Percentiles rank a stretch among this genome's conserved stretches.
phyloP scores from a whole-genome alignment of 169 alveolate species.

The Plasmodium sp. region DNA sequence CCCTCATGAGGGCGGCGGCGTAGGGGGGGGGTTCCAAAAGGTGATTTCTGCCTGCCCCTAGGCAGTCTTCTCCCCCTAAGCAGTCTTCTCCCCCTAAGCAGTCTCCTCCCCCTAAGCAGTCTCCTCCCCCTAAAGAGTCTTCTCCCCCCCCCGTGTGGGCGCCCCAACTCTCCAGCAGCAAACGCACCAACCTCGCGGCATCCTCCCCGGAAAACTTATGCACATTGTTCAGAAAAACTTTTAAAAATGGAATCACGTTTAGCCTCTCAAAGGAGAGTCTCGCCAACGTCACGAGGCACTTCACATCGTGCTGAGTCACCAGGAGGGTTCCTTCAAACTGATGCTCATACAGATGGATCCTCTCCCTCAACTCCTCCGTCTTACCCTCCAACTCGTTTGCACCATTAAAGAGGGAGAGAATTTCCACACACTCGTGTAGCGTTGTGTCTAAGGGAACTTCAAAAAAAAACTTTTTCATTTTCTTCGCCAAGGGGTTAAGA shows the following conservation, averaged over 20 bases:
- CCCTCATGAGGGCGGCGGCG: not conserved
- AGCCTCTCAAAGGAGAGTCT: not conserved
- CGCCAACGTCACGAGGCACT: slow-evolving; percentile 30
- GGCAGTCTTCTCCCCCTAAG: not conserved
- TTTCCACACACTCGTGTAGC: slow-evolving; percentile 45
- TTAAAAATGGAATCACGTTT: slow-evolving; percentile 9
- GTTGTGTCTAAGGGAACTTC: slow-evolving; percentile 3
- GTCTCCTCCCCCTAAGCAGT: not conserved
- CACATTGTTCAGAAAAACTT: slow-evolving; percentile 3
- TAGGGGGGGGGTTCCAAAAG: not conserved
- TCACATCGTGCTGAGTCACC: not conserved
- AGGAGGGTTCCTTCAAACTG: not conserved
- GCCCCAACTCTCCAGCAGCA: slow-evolving; percentile 12
- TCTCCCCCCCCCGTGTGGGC: not conserved
- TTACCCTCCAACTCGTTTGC: not conserved
- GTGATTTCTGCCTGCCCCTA: not conserved
- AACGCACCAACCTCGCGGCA: not conserved
- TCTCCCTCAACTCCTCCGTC: not conserved
- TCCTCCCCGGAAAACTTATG: slow-evolving; percentile 30
- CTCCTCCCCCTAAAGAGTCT: not conserved
- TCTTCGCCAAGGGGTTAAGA: not conserved
- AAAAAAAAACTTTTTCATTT: not conserved
- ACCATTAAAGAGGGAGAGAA: not conserved
- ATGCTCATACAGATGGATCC: slow-evolving; percentile 13
- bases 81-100: not conserved